A percentile compares a stretch with the other conserved stretches of the same genome.
Evolutionary conservation across 2,329 filamentous ascomycete species (phyloP).

Genomic region (Pseudogymnoascus sp.): DNA sequence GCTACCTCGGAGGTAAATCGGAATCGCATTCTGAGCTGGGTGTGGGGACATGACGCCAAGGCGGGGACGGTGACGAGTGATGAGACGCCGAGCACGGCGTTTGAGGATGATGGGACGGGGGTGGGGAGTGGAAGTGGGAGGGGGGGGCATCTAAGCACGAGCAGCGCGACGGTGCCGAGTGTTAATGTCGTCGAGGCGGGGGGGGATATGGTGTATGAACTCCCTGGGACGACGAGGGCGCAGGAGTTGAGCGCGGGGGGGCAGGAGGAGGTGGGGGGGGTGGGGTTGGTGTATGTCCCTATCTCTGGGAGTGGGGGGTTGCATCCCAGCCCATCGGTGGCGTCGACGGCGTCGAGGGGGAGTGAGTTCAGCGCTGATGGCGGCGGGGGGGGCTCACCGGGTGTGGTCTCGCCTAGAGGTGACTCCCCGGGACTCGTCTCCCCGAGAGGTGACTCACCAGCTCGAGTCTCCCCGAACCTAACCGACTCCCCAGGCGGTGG

Average conservation of each 20-base stretch:
- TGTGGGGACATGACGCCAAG: constrained; percentile 20
- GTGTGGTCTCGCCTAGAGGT: neutral
- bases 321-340: neutral
- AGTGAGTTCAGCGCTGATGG: neutral
- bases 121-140: neutral
- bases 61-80: constrained; percentile 22
- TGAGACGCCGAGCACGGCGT: constrained; percentile 14
- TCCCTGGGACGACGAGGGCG: neutral
- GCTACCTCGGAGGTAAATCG: constrained; percentile 21
- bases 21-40: constrained; percentile 23
- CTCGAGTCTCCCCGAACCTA: neutral
- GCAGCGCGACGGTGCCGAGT: neutral
- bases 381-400: neutral
- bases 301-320: neutral
- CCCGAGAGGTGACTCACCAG: neutral
- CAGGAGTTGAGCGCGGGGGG: neutral
- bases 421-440: neutral
- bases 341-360: neutral
- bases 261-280: no score
- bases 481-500: neutral
- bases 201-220: neutral
- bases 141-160: neutral
- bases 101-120: neutral
- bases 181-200: neutral
- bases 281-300: neutral